Conservation (phyloP, 306 rosid species). For the Hippophae tibetana region DNA sequence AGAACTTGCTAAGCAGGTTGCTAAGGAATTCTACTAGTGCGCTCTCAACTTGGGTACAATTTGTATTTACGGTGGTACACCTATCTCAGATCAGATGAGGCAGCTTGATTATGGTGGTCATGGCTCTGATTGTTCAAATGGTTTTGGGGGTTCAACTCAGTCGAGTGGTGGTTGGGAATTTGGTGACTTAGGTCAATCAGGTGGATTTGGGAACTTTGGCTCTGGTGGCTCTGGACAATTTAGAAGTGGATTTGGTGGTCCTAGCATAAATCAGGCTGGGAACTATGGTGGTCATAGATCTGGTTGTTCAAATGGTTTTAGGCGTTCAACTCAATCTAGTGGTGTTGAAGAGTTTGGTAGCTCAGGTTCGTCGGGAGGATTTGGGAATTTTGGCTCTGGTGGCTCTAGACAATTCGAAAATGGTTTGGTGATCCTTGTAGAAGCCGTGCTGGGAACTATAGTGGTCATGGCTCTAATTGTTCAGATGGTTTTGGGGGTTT, state of each 20-base stretch:
- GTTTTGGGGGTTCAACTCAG: not conserved
- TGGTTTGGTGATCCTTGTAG: no score
- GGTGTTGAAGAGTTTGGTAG: not conserved
- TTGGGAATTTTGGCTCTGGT: no score
- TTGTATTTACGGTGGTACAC: conserved; percentile 94
- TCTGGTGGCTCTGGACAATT: conserved; percentile 29
- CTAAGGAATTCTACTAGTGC: conserved; percentile 63
- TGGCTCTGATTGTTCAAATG: no score
- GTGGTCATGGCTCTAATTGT: no score
- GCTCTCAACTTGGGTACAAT: conserved; percentile 82
- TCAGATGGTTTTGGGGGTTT: not conserved
- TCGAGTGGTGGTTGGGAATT: not conserved
- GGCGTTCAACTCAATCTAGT: conserved; percentile 12
- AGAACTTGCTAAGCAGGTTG: conserved; percentile 85
- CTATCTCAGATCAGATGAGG: conserved; percentile 75
- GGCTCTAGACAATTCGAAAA: no score
- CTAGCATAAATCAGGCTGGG: conserved; percentile 37
- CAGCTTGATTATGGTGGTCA: conserved; percentile 42
- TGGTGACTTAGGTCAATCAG: no score
- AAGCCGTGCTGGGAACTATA: no score
- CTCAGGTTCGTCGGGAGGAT: no score
- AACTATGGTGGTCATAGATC: conserved; percentile 37
- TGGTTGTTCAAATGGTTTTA: conserved; percentile 36
- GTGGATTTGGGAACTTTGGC: no score
- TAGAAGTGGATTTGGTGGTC: conserved; percentile 30